Base-by-base conservation (phyloP, 2,329 filamentous ascomycete genomes). In the Fusarium chaquense region DNA sequence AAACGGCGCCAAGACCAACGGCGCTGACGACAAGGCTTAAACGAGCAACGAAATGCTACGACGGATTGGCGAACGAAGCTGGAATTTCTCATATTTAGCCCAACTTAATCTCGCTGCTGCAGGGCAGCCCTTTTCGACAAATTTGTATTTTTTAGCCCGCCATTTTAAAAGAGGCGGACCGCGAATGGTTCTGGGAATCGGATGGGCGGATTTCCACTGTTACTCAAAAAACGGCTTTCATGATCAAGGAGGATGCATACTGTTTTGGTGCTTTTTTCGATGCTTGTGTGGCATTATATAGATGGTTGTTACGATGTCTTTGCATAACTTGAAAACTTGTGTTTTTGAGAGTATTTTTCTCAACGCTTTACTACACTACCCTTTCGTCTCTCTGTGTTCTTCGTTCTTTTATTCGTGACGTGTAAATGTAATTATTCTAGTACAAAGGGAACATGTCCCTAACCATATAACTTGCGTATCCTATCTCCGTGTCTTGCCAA, bases 1-100 rank as follows among this genome's bases (percentile, higher is more conserved):
- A 41, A 81, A 81, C 44, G 79, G 80, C 16, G 71, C 71, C 26
- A 56, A 62, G 62, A 56, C 64, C 41, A 75, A 75, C 24, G 73
- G 73, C 16, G 55, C 58, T 13, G 62, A 74, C 18, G 65, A 62
- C 38, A 60, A 61, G 50, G 64, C 53, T 20, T 70, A 50, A 60
- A 60, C 18, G 67, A 60, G 38, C 18, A 54, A 55, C 36, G 18
- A 59, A 67, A 41, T 45, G 45, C 18, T 46, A 64, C n/a, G 61
- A 46, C 46, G 38, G 50, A 58, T 32, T 43, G 44, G 43, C 50
- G 44, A 53, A 53, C 6, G 40, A 53, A 50, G 63, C 45, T 62
- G 43, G 33, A 47, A 38, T 63, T 68, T 46, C 40, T 43, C 36
- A 54, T 46, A 63, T 59, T 59, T 47, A 57, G 62, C 67, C 58